phyloP scores from a whole-genome alignment of 176 grass and related monocot genomes.

The Bromus sterilis region DNA sequence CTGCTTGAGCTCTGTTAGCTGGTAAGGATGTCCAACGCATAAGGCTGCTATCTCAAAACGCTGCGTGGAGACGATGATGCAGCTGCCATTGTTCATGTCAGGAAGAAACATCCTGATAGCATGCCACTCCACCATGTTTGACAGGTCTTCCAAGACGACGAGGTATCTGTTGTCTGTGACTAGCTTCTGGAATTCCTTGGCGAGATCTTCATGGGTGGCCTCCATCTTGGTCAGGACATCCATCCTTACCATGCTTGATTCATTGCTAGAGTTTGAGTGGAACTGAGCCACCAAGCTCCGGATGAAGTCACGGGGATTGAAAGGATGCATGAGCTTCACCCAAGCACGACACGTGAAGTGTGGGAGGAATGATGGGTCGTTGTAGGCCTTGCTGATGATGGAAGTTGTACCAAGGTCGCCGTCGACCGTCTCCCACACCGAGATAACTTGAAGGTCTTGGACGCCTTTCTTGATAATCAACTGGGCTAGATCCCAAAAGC shows the following conservation, averaged over 20 bases:
- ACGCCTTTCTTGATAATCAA: background rate
- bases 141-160: slow-evolving; percentile 20
- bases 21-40: background rate
- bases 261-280: background rate
- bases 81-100: slow-evolving; percentile 2
- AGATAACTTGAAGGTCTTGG: background rate
- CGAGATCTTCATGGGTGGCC: background rate
- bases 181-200: too few relatives aligned
- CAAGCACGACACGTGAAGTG: background rate
- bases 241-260: background rate
- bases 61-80: slow-evolving; percentile 9
- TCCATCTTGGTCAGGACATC: background rate
- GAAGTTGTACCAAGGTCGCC: background rate
- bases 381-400: background rate
- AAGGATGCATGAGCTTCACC: background rate
- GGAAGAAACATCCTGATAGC: slow-evolving; percentile 1
- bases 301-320: background rate
- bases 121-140: background rate
- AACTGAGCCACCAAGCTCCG: background rate
- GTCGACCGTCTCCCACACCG: background rate
- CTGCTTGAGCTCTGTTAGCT: background rate
- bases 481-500: background rate
- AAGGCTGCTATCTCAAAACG: background rate
- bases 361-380: background rate
- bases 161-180: background rate